A percentile compares a stretch with the other conserved stretches of the same genome.
Conservation (phyloP, 163 green algal genomes). For the Chlamydomonas reinhardtii region DNA sequence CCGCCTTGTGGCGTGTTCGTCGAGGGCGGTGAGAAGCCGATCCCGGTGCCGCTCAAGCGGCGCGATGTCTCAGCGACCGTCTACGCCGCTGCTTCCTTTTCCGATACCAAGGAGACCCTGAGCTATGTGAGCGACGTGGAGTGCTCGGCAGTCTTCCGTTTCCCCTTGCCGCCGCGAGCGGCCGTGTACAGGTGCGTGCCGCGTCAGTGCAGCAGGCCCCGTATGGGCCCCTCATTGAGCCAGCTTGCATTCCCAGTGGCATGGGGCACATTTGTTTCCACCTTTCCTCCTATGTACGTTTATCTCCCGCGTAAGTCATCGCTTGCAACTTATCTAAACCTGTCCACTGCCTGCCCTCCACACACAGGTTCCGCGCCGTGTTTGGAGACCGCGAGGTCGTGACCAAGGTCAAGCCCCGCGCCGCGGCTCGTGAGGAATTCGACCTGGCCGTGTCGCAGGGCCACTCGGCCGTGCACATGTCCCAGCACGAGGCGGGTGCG, state of each 20-base stretch:
- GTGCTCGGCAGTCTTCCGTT: conserved; percentile 40
- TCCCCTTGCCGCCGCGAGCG: conserved; percentile 40
- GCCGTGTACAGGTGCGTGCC: conserved; percentile 46
- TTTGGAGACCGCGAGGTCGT: conserved; percentile 45
- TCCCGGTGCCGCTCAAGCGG: conserved; percentile 7
- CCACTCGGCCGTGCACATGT: conserved; percentile 47
- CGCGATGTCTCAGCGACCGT: conserved; percentile 24
- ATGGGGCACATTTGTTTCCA: too few species aligned
- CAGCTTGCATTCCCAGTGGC: too few species aligned
- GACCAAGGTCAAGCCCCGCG: conserved; percentile 49
- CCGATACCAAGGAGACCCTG: conserved; percentile 40
- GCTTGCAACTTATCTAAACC: too few species aligned
- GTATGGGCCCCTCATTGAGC: too few species aligned
- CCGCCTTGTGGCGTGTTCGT: background rate
- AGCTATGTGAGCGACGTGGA: conserved; percentile 36
- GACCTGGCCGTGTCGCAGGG: conserved; percentile 44
- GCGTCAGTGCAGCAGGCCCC: too few species aligned
- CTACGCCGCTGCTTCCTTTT: conserved; percentile 10
- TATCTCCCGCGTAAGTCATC: too few species aligned
- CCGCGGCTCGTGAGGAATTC: conserved; percentile 43
- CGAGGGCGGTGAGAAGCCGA: background rate
- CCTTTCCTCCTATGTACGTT: too few species aligned
- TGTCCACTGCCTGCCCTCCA: too few species aligned
- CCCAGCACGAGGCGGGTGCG: conserved; percentile 29
- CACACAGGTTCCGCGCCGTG: conserved; percentile 28